Percentiles rank a stretch among this genome's conserved stretches.
These are phyloP conservation scores for Brasenia schreberi DNA, from an alignment of 164 flowering plant genomes.

Conservation along the genomic window DNA sequence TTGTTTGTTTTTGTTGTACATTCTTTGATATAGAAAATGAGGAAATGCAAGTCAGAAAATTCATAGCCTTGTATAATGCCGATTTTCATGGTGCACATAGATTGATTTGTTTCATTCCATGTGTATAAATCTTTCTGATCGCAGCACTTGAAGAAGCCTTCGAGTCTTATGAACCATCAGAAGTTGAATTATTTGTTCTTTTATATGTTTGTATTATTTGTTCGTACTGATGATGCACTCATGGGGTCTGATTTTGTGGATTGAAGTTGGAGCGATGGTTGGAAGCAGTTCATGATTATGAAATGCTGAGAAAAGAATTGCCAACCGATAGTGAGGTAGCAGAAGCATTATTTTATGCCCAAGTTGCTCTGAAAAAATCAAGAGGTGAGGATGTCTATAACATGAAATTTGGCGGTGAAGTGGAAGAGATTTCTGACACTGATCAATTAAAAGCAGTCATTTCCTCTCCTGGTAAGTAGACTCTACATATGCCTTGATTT, in stretches of 20 bases:
- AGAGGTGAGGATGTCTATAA: constrained; percentile 77
- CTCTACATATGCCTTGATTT: neutral
- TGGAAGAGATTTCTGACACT: constrained; percentile 48
- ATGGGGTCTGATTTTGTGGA: neutral
- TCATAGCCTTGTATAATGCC: too few relatives aligned
- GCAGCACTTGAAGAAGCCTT: too few relatives aligned
- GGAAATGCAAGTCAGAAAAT: neutral
- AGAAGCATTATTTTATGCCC: constrained; percentile 68
- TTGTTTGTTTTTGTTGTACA: neutral
- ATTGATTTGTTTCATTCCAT: too few relatives aligned
- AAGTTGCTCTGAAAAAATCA: constrained; percentile 68
- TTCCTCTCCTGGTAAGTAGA: constrained; percentile 48
- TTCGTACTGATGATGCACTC: too few relatives aligned
- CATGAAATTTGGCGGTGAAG: constrained; percentile 88
- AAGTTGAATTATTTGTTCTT: too few relatives aligned
- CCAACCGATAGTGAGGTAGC: constrained; percentile 72
- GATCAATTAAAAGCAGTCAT: constrained; percentile 66
- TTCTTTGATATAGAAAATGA: neutral
- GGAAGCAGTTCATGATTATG: constrained; percentile 77
- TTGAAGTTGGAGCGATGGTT: constrained; percentile 65
- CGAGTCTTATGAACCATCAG: too few relatives aligned
- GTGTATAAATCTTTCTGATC: too few relatives aligned
- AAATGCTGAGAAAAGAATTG: constrained; percentile 48
- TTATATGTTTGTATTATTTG: too few relatives aligned
- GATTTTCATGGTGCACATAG: too few relatives aligned